Conservation (phyloP, 2,329 filamentous ascomycete genomes). For the Dactylellina leptospora region DNA sequence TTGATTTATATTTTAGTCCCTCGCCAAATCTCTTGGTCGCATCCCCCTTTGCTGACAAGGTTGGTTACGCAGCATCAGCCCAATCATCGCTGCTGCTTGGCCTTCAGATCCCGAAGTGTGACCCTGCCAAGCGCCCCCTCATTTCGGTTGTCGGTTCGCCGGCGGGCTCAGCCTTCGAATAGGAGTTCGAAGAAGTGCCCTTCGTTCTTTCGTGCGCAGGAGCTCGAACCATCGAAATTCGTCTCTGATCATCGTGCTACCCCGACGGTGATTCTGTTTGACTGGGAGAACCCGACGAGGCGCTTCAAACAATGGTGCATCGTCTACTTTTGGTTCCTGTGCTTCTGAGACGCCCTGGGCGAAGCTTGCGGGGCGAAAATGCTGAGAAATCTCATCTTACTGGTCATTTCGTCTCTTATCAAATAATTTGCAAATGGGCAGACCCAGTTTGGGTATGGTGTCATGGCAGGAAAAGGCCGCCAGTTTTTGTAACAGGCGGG, state of each 20-base stretch:
- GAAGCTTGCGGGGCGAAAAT: too few relatives aligned
- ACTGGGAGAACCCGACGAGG: too few relatives aligned
- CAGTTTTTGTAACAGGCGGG: conserved; percentile 12
- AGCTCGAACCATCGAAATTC: neutral
- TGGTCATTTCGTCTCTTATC: conserved; percentile 15
- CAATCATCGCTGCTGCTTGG: conserved; percentile 35
- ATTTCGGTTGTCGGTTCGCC: conserved; percentile 45
- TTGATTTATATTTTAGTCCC: neutral
- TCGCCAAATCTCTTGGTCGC: conserved; percentile 11
- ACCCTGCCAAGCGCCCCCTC: conserved; percentile 52
- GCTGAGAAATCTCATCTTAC: too few relatives aligned
- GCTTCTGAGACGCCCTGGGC: too few relatives aligned
- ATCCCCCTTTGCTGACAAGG: conserved; percentile 20
- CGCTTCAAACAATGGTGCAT: too few relatives aligned
- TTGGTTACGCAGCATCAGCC: neutral
- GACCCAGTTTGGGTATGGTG: conserved; percentile 34
- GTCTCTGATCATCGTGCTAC: conserved; percentile 16
- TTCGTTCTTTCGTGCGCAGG: neutral
- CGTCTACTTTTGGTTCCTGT: too few relatives aligned
- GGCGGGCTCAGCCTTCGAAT: conserved; percentile 45
- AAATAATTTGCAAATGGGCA: conserved; percentile 34
- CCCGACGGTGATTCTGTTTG: too few relatives aligned
- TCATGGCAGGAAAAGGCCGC: conserved; percentile 11
- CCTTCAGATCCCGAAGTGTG: conserved; percentile 28
- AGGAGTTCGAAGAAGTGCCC: conserved; percentile 19